These are phyloP conservation scores for Leccinum incarnatum DNA, from an alignment of 768 basidiomycete genomes.

Conservation along the genomic window DNA sequence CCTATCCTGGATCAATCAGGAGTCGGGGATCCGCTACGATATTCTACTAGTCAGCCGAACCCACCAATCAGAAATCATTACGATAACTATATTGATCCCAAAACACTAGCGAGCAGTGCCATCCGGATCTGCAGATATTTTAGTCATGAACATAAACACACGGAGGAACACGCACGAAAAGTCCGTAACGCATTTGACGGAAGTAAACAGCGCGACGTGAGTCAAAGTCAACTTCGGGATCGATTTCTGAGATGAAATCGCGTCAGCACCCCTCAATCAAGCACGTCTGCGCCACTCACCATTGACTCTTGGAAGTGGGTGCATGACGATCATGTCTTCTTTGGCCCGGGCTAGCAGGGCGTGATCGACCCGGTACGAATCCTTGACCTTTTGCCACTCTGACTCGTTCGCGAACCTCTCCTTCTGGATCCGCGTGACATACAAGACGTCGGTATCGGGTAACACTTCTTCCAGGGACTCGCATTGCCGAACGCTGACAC, in stretches of 20 bases:
- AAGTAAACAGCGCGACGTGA: constrained; percentile 93
- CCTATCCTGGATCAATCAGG: too few relatives aligned
- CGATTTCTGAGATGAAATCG: constrained; percentile 72
- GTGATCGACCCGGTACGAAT: constrained; percentile 91
- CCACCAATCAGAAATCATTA: not conserved
- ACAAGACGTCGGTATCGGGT: constrained; percentile 91
- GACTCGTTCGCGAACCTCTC: constrained; percentile 80
- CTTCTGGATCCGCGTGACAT: constrained; percentile 94
- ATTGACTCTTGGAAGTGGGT: constrained; percentile 93
- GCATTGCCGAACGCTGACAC: constrained; percentile 73
- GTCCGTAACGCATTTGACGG: constrained; percentile 97
- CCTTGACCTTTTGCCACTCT: constrained; percentile 91
- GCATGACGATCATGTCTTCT: constrained; percentile 98
- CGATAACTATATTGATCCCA: constrained; percentile 32
- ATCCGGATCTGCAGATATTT: constrained; percentile 57
- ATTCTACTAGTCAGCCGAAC: too few relatives aligned
- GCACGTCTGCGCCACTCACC: constrained; percentile 43
- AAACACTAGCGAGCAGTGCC: constrained; percentile 73
- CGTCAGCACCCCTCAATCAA: not conserved
- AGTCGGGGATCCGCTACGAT: too few relatives aligned
- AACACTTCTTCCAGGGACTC: constrained; percentile 92
- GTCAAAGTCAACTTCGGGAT: constrained; percentile 97
- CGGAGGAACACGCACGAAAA: constrained; percentile 67
- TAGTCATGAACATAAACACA: not conserved
- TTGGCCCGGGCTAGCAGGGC: constrained; percentile 91